phyloP scores from a whole-genome alignment of 169 alveolate genomes.

The Cryptosporidium felis region DNA sequence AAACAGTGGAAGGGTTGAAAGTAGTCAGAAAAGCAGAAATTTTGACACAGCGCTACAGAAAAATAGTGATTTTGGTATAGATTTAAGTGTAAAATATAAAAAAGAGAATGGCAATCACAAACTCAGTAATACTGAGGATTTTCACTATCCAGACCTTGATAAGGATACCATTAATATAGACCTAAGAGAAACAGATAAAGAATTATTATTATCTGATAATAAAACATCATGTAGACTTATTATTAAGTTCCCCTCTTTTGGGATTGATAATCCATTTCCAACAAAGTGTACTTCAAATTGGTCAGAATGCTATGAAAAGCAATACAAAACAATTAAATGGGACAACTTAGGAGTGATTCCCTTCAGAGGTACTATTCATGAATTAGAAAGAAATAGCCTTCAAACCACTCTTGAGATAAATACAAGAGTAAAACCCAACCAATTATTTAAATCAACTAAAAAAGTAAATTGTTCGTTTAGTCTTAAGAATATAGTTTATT shows the following conservation, averaged over 20 bases:
- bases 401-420: constrained; percentile 26
- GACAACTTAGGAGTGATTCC: constrained; percentile 55
- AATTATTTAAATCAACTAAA: background rate
- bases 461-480: constrained; percentile 10
- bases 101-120: no score
- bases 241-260: constrained; percentile 51
- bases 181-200: background rate
- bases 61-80: no score
- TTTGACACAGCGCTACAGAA: no score
- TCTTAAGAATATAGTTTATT: constrained; percentile 48
- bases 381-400: constrained; percentile 33
- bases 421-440: background rate
- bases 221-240: constrained; percentile 17
- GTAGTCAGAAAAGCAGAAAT: no score
- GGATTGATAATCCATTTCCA: constrained; percentile 62
- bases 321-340: constrained; percentile 37
- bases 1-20: no score
- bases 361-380: constrained; percentile 71
- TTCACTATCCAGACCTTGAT: no score
- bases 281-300: constrained; percentile 43
- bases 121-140: no score
- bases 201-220: background rate
- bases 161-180: constrained; percentile 20
- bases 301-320: constrained; percentile 5
- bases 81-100: no score